Percentiles rank a stretch among this genome's conserved stretches.
Conservation (phyloP, 2,329 filamentous ascomycete genomes). For the Exophiala aquamarina region DNA sequence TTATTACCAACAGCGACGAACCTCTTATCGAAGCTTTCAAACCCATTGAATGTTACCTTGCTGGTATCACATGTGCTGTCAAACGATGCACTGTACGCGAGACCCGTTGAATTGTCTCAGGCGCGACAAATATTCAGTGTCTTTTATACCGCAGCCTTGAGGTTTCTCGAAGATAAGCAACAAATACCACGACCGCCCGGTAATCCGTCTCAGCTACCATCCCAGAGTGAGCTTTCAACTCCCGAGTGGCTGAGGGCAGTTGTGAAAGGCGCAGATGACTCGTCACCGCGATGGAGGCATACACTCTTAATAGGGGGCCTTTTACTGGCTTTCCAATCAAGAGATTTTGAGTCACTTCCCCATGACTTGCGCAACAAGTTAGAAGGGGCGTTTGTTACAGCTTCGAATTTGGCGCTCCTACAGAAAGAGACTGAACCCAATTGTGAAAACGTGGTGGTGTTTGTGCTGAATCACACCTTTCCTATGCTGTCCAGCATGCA, state of each 20-base stretch:
- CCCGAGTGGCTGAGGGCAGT: conserved; percentile 61
- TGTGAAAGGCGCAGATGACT: conserved; percentile 60
- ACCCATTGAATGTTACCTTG: conserved; percentile 62
- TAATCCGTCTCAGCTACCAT: conserved; percentile 32
- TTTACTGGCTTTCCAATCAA: conserved; percentile 65
- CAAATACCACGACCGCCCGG: conserved; percentile 30
- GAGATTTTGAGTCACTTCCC: conserved; percentile 54
- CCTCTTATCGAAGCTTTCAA: conserved; percentile 52
- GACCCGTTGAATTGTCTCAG: conserved; percentile 54
- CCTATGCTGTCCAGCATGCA: conserved; percentile 65
- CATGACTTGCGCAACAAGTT: conserved; percentile 64
- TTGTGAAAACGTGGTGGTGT: conserved; percentile 57
- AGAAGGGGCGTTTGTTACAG: conserved; percentile 70
- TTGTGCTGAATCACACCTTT: conserved; percentile 76
- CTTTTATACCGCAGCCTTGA: conserved; percentile 61
- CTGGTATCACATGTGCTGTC: conserved; percentile 60
- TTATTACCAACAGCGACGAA: conserved; percentile 55
- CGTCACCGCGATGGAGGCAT: conserved; percentile 75
- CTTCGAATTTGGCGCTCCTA: conserved; percentile 71
- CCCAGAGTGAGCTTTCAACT: conserved; percentile 53
- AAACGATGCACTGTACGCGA: conserved; percentile 60
- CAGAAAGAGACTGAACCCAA: conserved; percentile 54
- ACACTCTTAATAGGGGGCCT: conserved; percentile 76
- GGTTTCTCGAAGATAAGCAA: conserved; percentile 50
- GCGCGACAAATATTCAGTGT: conserved; percentile 59